phyloP scores from a whole-genome alignment of 805 yeast genomes.

The Candida tammaniensis region DNA sequence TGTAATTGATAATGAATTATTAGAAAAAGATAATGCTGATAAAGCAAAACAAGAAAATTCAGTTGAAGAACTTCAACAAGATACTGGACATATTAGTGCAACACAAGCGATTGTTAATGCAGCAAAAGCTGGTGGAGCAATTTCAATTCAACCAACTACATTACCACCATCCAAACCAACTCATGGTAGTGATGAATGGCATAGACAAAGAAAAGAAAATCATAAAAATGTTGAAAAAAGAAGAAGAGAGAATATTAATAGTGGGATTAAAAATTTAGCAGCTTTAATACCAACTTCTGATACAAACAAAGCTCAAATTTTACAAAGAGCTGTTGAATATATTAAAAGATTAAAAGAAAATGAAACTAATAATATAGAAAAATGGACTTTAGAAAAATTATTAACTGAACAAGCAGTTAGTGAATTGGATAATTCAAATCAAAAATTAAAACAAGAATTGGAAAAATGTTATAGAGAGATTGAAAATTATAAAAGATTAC shows the following conservation, averaged over 20 bases:
- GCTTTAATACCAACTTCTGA: slow-evolving; percentile 78
- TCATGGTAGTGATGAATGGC: slow-evolving; percentile 84
- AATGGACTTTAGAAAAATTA: slow-evolving; percentile 92
- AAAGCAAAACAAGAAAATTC: background rate
- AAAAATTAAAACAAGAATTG: slow-evolving; percentile 80
- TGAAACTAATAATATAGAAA: slow-evolving; percentile 85
- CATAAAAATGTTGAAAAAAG: slow-evolving; percentile 96
- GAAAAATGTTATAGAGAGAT: slow-evolving; percentile 91
- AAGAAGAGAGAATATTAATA: slow-evolving; percentile 83
- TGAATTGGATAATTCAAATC: slow-evolving; percentile 81
- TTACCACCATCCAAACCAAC: slow-evolving; percentile 46
- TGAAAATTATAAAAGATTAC: slow-evolving; percentile 68
- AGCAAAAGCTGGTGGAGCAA: slow-evolving; percentile 8
- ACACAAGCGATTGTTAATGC: slow-evolving; percentile 20
- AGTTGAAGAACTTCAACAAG: background rate
- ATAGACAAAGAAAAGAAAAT: slow-evolving; percentile 75
- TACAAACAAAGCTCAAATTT: slow-evolving; percentile 85
- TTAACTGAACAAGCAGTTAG: slow-evolving; percentile 87
- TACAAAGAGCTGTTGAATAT: slow-evolving; percentile 85
- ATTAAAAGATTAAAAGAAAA: slow-evolving; percentile 87
- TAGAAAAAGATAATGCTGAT: slow-evolving; percentile 25
- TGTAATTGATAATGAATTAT: slow-evolving; percentile 42
- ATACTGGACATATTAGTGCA: slow-evolving; percentile 13
- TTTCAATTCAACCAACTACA: slow-evolving; percentile 32
- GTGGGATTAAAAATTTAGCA: slow-evolving; percentile 80